A percentile compares a stretch with the other conserved stretches of the same genome.
Conservation (phyloP, 1,284 basidiomycete species). For the Irpex lacteus region DNA sequence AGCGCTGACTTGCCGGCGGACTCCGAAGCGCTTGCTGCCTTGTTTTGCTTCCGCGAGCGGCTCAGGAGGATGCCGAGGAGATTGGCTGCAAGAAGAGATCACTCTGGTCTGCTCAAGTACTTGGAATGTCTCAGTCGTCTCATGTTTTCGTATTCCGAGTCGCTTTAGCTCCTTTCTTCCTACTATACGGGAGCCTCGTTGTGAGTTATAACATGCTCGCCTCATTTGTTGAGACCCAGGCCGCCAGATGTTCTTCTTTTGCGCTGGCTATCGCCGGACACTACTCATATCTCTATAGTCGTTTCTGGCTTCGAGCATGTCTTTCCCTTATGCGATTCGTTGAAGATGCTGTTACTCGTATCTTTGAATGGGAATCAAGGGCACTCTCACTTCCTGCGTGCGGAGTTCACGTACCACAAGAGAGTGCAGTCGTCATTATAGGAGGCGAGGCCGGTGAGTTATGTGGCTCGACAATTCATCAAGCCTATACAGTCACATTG, state of each 20-base stretch:
- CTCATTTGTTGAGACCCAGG: neutral
- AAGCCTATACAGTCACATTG: neutral
- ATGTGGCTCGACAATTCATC: neutral
- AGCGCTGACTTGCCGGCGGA: neutral
- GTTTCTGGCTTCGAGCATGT: constrained; percentile 2
- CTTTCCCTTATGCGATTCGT: constrained; percentile 10
- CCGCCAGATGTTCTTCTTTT: neutral
- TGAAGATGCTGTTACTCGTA: constrained; percentile 11
- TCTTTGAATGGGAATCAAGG: constrained; percentile 22
- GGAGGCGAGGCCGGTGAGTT: constrained; percentile 29
- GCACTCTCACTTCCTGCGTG: constrained; percentile 19
- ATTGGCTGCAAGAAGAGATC: neutral
- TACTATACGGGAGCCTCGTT: neutral
- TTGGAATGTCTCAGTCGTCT: neutral
- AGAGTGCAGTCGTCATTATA: constrained; percentile 29
- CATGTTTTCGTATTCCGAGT: neutral
- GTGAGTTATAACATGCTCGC: neutral
- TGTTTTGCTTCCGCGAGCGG: neutral
- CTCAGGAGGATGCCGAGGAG: neutral
- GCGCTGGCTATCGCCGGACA: neutral
- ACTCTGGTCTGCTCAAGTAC: neutral
- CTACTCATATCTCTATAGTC: neutral
- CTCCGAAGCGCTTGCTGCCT: neutral
- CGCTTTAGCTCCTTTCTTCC: neutral
- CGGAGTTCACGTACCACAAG: constrained; percentile 20